Evolutionary conservation across 1,284 basidiomycete species (phyloP).

Genomic region (Papiliotrema terrestris): DNA sequence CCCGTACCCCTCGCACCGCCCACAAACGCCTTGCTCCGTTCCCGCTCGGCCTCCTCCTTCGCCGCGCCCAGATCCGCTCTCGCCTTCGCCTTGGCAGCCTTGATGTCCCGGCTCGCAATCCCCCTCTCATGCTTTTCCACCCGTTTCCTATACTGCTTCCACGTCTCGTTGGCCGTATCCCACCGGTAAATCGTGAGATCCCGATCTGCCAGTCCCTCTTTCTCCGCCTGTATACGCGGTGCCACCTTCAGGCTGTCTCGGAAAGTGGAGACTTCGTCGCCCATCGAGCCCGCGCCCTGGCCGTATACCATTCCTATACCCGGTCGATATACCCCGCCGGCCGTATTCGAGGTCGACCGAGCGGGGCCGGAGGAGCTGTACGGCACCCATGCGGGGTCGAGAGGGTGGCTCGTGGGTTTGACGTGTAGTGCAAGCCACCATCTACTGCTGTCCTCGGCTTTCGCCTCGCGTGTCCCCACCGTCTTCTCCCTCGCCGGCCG

Average conservation of each 20-base stretch:
- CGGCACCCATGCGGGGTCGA: not conserved
- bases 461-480: too few species aligned
- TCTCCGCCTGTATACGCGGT: not conserved
- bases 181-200: not conserved
- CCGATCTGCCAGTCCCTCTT: not conserved
- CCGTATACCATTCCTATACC: slow-evolving; percentile 3
- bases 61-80: too few species aligned
- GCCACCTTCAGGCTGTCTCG: slow-evolving; percentile 3
- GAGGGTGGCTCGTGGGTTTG: not conserved
- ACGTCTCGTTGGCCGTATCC: not conserved
- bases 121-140: not conserved
- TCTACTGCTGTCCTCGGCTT: not conserved
- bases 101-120: not conserved
- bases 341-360: not conserved
- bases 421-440: slow-evolving; percentile 5
- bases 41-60: not conserved
- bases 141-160: not conserved
- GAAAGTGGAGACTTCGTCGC: not conserved
- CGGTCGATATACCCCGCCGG: not conserved
- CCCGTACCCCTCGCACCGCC: not conserved
- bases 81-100: too few species aligned
- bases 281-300: not conserved
- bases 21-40: not conserved
- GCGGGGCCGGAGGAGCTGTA: not conserved
- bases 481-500: not conserved